These are phyloP conservation scores for Apiospora arundinis DNA, from an alignment of 2,329 filamentous ascomycete species.

Conservation along the genomic window DNA sequence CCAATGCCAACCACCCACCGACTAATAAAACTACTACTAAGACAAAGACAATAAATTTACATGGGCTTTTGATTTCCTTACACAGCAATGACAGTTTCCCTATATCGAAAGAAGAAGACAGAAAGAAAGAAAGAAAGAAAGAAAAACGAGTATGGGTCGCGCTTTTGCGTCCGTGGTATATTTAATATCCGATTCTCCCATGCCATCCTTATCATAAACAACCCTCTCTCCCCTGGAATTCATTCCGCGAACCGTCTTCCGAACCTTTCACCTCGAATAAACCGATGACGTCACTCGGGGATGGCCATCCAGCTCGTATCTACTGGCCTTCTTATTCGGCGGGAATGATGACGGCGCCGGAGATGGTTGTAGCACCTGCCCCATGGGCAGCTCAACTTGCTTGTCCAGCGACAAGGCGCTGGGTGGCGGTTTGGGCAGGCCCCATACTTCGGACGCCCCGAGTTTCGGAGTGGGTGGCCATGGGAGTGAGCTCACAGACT, in stretches of 20 bases:
- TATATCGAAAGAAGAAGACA: neutral
- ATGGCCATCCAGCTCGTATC: neutral
- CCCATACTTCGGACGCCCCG: neutral
- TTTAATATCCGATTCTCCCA: neutral
- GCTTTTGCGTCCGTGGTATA: neutral
- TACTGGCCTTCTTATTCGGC: neutral
- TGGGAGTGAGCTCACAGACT: constrained; percentile 3
- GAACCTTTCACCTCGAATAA: neutral
- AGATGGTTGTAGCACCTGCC: neutral
- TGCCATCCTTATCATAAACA: neutral
- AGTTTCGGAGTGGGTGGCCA: neutral
- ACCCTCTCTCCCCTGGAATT: no score
- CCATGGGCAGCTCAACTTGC: neutral
- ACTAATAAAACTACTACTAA: neutral
- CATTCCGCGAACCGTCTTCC: no score
- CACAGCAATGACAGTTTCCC: neutral
- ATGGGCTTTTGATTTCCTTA: neutral
- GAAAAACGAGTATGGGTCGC: neutral
- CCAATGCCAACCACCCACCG: neutral
- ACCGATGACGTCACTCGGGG: neutral
- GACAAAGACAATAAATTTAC: neutral
- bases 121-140: no score
- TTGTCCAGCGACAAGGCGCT: neutral
- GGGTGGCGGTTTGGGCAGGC: neutral
- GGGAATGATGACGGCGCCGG: neutral